Evolutionary conservation across 176 grass and related monocot genomes (phyloP).

Genomic region (Echinochloa phyllopogon): DNA sequence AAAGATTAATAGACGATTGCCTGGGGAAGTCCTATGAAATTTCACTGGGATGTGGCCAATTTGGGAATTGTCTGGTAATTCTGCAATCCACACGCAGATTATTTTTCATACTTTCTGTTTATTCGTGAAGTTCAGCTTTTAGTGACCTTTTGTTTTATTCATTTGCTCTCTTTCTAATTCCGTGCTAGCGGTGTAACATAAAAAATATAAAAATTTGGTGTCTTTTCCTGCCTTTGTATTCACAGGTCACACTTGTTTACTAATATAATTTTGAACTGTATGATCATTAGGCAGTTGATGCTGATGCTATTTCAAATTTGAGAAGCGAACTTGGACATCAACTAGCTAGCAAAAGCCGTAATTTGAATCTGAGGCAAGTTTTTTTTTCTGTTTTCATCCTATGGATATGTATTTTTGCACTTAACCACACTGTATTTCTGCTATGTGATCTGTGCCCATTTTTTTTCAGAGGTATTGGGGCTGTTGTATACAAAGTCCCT

Average conservation of each 20-base stretch:
- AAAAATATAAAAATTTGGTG: background rate
- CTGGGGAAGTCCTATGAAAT: slow-evolving; percentile 77
- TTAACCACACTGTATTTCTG: background rate
- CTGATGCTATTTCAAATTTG: slow-evolving; percentile 69
- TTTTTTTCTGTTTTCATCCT: background rate
- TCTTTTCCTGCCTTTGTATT: background rate
- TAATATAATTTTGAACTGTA: slow-evolving; percentile 21
- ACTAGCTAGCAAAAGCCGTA: slow-evolving; percentile 69
- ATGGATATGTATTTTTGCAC: slow-evolving; percentile 8
- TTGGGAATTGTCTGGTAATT: slow-evolving; percentile 89
- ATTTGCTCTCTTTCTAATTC: background rate
- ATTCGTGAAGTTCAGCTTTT: background rate
- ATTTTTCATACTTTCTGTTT: background rate
- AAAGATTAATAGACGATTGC: slow-evolving; percentile 73
- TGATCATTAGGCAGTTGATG: slow-evolving; percentile 75
- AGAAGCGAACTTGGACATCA: slow-evolving; percentile 91
- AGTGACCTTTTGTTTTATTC: background rate
- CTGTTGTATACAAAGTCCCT: slow-evolving; percentile 84
- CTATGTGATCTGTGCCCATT: slow-evolving; percentile 1
- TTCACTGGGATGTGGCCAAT: slow-evolving; percentile 62
- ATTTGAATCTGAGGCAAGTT: slow-evolving; percentile 66
- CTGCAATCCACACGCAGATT: background rate
- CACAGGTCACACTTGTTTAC: background rate
- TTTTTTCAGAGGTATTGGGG: slow-evolving; percentile 78
- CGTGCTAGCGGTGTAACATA: background rate